Base-by-base conservation (phyloP, 2,329 filamentous ascomycete species). In the Calycina herbarum region DNA sequence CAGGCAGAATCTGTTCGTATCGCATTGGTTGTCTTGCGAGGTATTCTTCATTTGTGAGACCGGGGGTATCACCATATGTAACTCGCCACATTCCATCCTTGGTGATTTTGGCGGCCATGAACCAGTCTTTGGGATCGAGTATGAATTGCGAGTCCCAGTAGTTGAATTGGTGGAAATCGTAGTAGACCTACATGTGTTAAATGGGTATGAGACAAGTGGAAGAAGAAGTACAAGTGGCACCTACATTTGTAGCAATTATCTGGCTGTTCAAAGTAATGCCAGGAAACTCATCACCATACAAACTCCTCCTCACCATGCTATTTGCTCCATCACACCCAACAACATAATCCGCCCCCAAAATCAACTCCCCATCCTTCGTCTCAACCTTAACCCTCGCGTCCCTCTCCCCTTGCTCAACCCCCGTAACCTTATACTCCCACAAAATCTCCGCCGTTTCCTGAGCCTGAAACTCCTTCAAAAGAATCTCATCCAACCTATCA, bases 91-190 rank as follows among this genome's bases (percentile, higher is more conserved):
- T 75, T 0, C 85, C 85, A 63, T 88, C 85, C 1, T 76, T 77
- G 0, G 82, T 85, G 67, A 89, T 85, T 54, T 80, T 82, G 1
- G 86, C 86, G 1, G 85, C 85, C 85, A 89, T 87, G 77, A 85
- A 79, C 75, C 85, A 89, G 71, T 89, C 80, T 27, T 85, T 82
- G 0, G 86, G 86, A 68, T 89, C 81, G 38, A 88, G 80, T 68
- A 87, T 84, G 73, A 88, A 88, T 73, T 87, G 87, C 13, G 82
- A 81, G 68, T 88, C 84, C 63, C 80, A 76, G 69, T 80, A 87
- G 31, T 80, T 82, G 68, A 81, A 85, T 67, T 82, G 82, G 6
- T 80, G 77, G 65, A 89, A 86, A 69, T 86, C 83, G 66, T 89
- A 87, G 73, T 88, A 88, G 11, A 85, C 83, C 85, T 88, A 67